Evolutionary conservation across 441 rosid species (phyloP).

Genomic region (Arabidopsis lyrata): DNA sequence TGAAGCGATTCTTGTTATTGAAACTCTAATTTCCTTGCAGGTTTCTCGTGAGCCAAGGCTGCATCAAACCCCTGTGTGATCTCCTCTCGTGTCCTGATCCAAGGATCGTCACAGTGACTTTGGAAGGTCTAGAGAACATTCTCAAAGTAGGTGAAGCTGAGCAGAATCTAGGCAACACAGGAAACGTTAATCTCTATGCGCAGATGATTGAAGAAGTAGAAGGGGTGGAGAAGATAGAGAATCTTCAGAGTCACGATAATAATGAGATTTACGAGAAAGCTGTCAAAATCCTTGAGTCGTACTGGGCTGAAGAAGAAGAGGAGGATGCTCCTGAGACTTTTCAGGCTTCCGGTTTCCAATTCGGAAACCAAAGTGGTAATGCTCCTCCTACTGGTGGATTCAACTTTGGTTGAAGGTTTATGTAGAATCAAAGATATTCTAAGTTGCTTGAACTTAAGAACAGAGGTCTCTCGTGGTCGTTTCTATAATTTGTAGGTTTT

Average conservation of each 20-base stretch:
- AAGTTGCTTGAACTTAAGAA: background rate
- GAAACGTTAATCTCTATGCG: slow-evolving; percentile 50
- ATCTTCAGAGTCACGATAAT: slow-evolving; percentile 63
- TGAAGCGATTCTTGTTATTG: background rate
- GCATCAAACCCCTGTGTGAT: slow-evolving; percentile 66
- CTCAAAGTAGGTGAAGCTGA: slow-evolving; percentile 64
- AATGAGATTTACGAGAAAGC: slow-evolving; percentile 58
- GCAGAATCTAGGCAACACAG: slow-evolving; percentile 47
- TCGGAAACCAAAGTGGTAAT: slow-evolving; percentile 50
- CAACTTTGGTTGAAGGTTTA: slow-evolving; percentile 55
- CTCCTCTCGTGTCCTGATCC: slow-evolving; percentile 65
- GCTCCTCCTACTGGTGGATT: slow-evolving; percentile 61
- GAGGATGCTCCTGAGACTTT: slow-evolving; percentile 40
- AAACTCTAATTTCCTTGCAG: slow-evolving; percentile 35
- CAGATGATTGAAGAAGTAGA: slow-evolving; percentile 62
- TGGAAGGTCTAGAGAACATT: slow-evolving; percentile 67
- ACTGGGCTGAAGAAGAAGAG: slow-evolving; percentile 57
- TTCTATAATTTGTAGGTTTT: background rate
- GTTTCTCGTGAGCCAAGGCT: slow-evolving; percentile 58
- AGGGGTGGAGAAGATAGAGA: slow-evolving; percentile 64
- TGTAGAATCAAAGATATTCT: background rate
- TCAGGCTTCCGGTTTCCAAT: slow-evolving; percentile 49
- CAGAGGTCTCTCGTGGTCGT: background rate
- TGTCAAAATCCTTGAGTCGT: slow-evolving; percentile 53
- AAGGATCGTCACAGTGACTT: slow-evolving; percentile 52